These are phyloP conservation scores for Aspergillus brasiliensis DNA, from an alignment of 2,329 filamentous ascomycete genomes.

Conservation along the genomic window DNA sequence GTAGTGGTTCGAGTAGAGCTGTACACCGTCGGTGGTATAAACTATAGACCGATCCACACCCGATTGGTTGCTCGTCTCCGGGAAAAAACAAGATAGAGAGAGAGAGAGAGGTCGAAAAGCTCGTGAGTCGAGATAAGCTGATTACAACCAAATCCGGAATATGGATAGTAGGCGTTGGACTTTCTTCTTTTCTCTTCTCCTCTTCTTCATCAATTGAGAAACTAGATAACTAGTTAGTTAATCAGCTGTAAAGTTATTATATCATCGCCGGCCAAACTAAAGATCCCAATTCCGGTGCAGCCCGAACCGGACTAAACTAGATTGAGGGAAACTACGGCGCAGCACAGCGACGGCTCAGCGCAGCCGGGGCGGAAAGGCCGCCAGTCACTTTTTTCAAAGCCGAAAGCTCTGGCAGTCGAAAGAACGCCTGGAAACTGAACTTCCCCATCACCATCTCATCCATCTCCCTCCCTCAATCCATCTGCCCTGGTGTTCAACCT, in stretches of 20 bases:
- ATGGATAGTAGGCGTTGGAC: too few species aligned
- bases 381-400: conserved; percentile 40
- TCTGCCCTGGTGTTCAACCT: conserved; percentile 20
- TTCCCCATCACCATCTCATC: conserved; percentile 5
- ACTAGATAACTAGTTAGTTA: too few species aligned
- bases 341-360: conserved; percentile 32
- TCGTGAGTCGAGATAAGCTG: too few species aligned
- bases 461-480: not conserved
- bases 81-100: not conserved
- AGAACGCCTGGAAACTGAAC: conserved; percentile 10
- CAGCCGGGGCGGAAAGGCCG: conserved; percentile 26
- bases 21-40: not conserved
- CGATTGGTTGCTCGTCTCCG: conserved; percentile 1
- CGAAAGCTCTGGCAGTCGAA: conserved; percentile 14
- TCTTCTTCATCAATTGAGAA: too few species aligned
- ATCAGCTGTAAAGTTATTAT: conserved; percentile 6
- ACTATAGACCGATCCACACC: conserved; percentile 1
- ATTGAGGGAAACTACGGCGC: conserved; percentile 19
- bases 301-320: conserved; percentile 17
- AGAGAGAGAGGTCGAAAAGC: not conserved
- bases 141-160: too few species aligned
- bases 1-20: not conserved
- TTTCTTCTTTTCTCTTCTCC: too few species aligned
- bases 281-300: conserved; percentile 14
- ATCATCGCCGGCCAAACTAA: conserved; percentile 19